Evolutionary conservation across 192 early-diverging fungal species (phyloP).

Genomic region (Mortierella antarctica): DNA sequence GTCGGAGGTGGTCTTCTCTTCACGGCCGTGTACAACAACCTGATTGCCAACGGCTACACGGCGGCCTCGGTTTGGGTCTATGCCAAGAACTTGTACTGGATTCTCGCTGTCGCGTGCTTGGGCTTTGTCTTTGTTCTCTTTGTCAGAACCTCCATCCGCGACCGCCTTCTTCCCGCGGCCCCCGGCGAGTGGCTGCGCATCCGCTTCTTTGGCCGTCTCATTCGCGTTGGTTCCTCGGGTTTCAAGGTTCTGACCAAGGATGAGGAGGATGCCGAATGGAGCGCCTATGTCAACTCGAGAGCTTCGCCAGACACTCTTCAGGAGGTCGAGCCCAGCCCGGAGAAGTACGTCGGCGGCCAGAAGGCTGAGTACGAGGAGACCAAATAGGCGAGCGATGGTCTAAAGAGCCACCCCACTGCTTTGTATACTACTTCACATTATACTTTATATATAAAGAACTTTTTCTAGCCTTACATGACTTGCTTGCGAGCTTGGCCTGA

Average conservation of each 20-base stretch:
- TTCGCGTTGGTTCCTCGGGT: constrained; percentile 56
- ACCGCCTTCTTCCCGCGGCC: constrained; percentile 70
- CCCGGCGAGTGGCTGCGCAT: constrained; percentile 69
- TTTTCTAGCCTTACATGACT: too few relatives aligned
- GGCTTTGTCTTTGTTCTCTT: constrained; percentile 69
- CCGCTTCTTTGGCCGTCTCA: constrained; percentile 71
- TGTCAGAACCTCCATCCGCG: constrained; percentile 73
- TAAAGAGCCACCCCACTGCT: too few relatives aligned
- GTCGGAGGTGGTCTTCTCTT: constrained; percentile 77
- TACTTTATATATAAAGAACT: too few relatives aligned
- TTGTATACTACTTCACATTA: too few relatives aligned
- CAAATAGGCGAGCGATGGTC: neutral
- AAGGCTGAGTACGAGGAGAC: constrained; percentile 10
- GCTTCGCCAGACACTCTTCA: neutral
- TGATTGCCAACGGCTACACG: constrained; percentile 54
- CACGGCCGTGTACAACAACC: constrained; percentile 68
- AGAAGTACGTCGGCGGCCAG: neutral
- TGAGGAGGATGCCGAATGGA: constrained; percentile 65
- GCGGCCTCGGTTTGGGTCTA: constrained; percentile 58
- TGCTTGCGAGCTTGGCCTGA: too few relatives aligned
- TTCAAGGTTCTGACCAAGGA: constrained; percentile 55
- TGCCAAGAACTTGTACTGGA: constrained; percentile 76
- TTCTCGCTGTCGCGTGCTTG: constrained; percentile 63
- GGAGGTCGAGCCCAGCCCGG: neutral
- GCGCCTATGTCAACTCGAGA: constrained; percentile 15